Base-by-base conservation (phyloP, 2,329 filamentous ascomycete species). In the Nigrograna mackinnonii region DNA sequence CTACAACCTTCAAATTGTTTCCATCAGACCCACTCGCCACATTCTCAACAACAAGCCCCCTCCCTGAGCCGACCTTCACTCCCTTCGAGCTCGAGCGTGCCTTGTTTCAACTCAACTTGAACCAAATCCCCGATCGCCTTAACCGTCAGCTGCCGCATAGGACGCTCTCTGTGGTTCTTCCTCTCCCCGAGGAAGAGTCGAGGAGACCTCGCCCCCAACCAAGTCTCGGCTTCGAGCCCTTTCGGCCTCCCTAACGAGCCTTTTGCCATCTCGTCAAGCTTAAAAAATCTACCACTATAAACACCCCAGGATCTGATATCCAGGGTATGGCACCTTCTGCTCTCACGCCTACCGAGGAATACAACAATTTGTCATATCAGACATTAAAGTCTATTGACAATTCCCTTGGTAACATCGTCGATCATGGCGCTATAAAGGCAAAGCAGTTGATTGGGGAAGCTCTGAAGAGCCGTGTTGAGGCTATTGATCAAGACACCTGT, bases 181-280 rank as follows among this genome's bases (percentile, higher is more conserved):
- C 91, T 96, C 92, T 94, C 79, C 79, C 78, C 75, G 92, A 91
- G 94, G 94, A 92, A 95, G 94, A 94, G 90, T 96, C 91, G 88
- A 90, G 87, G 87, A 92, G 90, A 87, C 89, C 89, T 90, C 87
- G 90, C 86, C 89, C 69, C 64, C 65, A 88, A 84, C 85, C 86
- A 82, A 86, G 80, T 80, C 81, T 88, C 82, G 89, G 86, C 85
- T 87, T 89, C 82, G 88, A 89, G 79, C 87, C 86, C 77, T 95
- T 91, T 79, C 87, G 89, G 83, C 94, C 94, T 75, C 94, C 94
- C 72, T 97, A 97, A 91, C 77, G 86, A 11, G 71, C 52, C 54
- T 65, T 60, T 61, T 43, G 37, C 44, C 51, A 37, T 43, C 63
- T 52, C 50, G 51, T 41, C 37, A 50, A 45, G 16, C 38, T 39